Evolutionary conservation across 345 rosid genomes (phyloP).

Genomic region (Arabis hirsuta): DNA sequence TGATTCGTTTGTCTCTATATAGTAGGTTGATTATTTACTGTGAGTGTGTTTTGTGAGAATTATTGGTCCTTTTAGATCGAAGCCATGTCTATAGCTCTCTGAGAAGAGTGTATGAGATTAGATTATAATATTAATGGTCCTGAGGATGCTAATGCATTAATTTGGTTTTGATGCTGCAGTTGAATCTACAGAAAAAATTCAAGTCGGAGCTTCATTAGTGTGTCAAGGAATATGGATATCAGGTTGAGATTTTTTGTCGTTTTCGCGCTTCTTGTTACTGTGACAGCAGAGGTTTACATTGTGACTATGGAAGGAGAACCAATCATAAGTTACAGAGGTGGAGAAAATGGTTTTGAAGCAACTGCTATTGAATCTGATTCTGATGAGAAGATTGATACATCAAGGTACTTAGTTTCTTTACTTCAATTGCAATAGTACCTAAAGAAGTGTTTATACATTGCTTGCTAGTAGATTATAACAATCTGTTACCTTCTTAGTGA

Average conservation of each 20-base stretch:
- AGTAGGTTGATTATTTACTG: neutral
- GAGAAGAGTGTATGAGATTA: slow-evolving; percentile 18
- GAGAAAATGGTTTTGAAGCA: slow-evolving; percentile 86
- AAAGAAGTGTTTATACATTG: slow-evolving; percentile 13
- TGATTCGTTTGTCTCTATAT: slow-evolving; percentile 15
- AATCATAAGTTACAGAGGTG: slow-evolving; percentile 81
- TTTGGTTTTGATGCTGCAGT: slow-evolving; percentile 48
- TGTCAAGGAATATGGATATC: slow-evolving; percentile 25
- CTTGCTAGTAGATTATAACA: slow-evolving; percentile 7
- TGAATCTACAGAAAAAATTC: slow-evolving; percentile 40
- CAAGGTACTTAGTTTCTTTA: slow-evolving; percentile 57
- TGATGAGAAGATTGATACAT: slow-evolving; percentile 78
- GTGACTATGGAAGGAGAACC: slow-evolving; percentile 94
- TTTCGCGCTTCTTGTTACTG: slow-evolving; percentile 47
- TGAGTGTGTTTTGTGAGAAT: slow-evolving; percentile 15
- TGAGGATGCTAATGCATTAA: slow-evolving; percentile 17
- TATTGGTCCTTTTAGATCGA: neutral
- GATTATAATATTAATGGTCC: slow-evolving; percentile 13
- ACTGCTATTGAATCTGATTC: slow-evolving; percentile 87
- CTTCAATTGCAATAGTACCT: slow-evolving; percentile 13
- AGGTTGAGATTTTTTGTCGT: slow-evolving; percentile 41
- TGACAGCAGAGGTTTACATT: slow-evolving; percentile 74
- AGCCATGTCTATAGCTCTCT: slow-evolving; percentile 1
- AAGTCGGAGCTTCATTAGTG: slow-evolving; percentile 41
- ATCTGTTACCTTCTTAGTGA: slow-evolving; percentile 57